Evolutionary conservation across 805 yeast species (phyloP), one percentile per base, ranked within the genome.

Genomic region (Ogataea pignaliae): DNA sequence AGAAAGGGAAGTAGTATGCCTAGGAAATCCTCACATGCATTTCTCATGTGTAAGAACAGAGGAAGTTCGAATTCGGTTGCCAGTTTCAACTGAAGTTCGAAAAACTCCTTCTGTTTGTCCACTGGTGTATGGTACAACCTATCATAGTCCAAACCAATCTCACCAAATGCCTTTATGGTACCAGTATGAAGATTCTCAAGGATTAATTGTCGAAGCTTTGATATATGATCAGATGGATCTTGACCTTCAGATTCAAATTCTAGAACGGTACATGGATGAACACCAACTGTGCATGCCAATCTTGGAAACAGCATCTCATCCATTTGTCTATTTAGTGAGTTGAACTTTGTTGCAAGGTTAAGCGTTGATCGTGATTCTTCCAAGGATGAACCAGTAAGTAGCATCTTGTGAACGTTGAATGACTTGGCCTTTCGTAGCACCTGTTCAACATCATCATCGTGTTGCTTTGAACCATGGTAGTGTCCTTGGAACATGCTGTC

Each of bases 91-190:
- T 93, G 99, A 48, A 70, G 70, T 48, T 72, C 73, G 58, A 93
- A 93, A 65, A 79, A 85, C 21, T 71, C 57, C 33, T 67, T 53
- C 61, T 93, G 99, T 48, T 78, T 76, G 7, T 76, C 82, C 44
- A 71, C 78, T 2, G 85, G 69, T 0, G 97, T 78, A 57, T 79
- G 85, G 54, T 86, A 83, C 40, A 93, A 67, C 47, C 99, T 69
- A 63, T 93, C 99, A 60, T 90, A 91, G 60, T 93, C 99, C 39
- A 93, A 70, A 0, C 99, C 99, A 40, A 93, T 80, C 65, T 93
- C 99, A 12, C 99, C 99, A 66, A 90, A 83, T 1, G 97, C 93
- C 55, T 76, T 76, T 26, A 93, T 84, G 3, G 67, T 54, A 1
- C 85, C 85, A 12, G 59, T 51, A 9, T 67, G 57, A 29, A 64